Percentiles rank a stretch among this genome's conserved stretches.
Conservation (phyloP, 2,329 filamentous ascomycete genomes). For the Exophiala oligosperma region DNA sequence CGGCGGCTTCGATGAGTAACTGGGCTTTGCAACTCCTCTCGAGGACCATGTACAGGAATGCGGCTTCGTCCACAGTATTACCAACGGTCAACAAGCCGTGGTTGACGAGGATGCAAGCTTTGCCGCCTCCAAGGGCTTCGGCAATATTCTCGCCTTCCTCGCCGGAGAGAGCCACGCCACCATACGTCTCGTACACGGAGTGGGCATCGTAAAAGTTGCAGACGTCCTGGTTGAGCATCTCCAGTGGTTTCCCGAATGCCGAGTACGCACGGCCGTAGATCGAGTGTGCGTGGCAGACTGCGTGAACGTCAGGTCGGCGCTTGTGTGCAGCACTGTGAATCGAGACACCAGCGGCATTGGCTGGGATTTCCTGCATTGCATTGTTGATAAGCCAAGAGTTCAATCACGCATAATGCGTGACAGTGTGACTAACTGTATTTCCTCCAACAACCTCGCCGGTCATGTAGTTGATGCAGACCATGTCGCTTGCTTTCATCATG, state of each 20-base stretch:
- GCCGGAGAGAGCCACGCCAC: conserved; percentile 60
- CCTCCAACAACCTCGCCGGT: conserved; percentile 63
- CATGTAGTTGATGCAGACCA: conserved; percentile 62
- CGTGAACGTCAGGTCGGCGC: conserved; percentile 54
- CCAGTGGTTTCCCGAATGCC: conserved; percentile 47
- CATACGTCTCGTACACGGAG: conserved; percentile 64
- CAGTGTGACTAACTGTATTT: conserved; percentile 37
- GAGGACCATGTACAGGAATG: conserved; percentile 67
- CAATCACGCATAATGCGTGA: background rate
- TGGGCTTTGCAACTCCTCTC: conserved; percentile 70
- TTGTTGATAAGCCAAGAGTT: background rate
- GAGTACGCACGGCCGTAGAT: conserved; percentile 49
- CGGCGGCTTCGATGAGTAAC: conserved; percentile 66
- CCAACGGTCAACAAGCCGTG: conserved; percentile 60
- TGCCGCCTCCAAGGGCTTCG: conserved; percentile 27
- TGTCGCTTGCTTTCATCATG: conserved; percentile 62
- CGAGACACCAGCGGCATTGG: conserved; percentile 46
- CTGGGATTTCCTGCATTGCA: background rate
- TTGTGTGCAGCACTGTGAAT: conserved; percentile 48
- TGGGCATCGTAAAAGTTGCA: conserved; percentile 52
- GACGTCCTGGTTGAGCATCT: conserved; percentile 50
- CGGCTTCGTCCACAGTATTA: conserved; percentile 70
- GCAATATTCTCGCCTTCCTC: conserved; percentile 67
- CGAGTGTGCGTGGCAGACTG: conserved; percentile 40
- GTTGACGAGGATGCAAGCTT: conserved; percentile 33